A percentile compares a stretch with the other conserved stretches of the same genome.
Evolutionary conservation across 2,329 filamentous ascomycete species (phyloP).

Genomic region (Lithohypha guttulata): DNA sequence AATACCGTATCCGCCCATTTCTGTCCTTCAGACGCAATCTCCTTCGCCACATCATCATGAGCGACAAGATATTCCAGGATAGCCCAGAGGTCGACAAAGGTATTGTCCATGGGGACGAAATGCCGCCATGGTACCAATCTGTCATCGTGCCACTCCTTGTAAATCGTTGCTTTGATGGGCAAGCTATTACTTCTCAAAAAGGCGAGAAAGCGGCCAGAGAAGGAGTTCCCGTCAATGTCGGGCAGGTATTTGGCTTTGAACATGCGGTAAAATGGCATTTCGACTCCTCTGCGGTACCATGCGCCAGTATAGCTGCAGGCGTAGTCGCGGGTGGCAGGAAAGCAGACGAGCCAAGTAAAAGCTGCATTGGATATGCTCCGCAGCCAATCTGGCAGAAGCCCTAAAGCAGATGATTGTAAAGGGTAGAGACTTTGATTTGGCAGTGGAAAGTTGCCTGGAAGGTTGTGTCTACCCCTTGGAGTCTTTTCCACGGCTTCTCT

Average conservation of each 20-base stretch:
- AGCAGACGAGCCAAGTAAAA: conserved; percentile 37
- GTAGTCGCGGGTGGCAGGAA: conserved; percentile 25
- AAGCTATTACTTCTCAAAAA: conserved; percentile 60
- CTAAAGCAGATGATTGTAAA: too few relatives aligned
- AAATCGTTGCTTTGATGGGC: conserved; percentile 68
- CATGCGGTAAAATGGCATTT: too few relatives aligned
- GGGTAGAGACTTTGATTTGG: too few relatives aligned
- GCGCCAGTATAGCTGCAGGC: too few relatives aligned
- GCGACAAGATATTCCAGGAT: conserved; percentile 66
- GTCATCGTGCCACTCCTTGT: conserved; percentile 70
- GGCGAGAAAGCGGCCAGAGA: conserved; percentile 56
- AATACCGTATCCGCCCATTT: conserved; percentile 59
- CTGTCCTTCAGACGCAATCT: conserved; percentile 55
- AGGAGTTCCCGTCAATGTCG: conserved; percentile 66
- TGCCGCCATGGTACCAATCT: conserved; percentile 67
- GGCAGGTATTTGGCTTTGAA: conserved; percentile 66
- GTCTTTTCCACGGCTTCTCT: too few relatives aligned
- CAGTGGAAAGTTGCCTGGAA: too few relatives aligned
- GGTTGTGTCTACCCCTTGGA: conserved; percentile 30
- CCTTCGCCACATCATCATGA: conserved; percentile 47
- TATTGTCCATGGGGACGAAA: conserved; percentile 69
- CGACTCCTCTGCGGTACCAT: too few relatives aligned
- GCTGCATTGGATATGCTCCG: conserved; percentile 31
- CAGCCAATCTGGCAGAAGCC: too few relatives aligned
- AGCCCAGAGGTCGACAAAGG: conserved; percentile 60